A percentile compares a stretch with the other conserved stretches of the same genome.
Conservation (phyloP, 163 green algal genomes). For the Scenedesmus sp. region DNA sequence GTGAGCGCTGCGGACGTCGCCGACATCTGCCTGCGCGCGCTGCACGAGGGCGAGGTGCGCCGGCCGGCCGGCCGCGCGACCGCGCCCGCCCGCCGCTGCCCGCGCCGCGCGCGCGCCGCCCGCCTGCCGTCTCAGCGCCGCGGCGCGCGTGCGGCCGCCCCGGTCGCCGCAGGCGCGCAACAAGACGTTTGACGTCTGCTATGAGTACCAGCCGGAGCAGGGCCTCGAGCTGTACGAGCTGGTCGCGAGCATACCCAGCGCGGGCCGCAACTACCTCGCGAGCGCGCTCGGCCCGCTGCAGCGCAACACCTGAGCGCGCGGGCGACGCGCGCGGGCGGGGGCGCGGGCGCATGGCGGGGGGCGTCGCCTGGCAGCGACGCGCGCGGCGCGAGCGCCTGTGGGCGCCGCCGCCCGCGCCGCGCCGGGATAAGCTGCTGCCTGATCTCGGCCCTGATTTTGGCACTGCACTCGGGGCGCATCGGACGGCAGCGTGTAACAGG, state of each 20-base stretch:
- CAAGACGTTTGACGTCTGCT: constrained; percentile 98
- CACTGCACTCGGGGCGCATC: too few species aligned
- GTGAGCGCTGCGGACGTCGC: constrained; percentile 95
- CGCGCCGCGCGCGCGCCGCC: too few species aligned
- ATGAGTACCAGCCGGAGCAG: constrained; percentile 78
- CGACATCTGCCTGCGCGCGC: constrained; percentile 93
- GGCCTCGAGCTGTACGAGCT: constrained; percentile 84
- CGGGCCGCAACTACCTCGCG: constrained; percentile 87
- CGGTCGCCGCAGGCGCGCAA: constrained; percentile 78
- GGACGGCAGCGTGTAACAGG: too few species aligned
- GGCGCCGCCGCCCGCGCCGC: too few species aligned
- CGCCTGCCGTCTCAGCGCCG: too few species aligned
- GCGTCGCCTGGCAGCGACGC: not conserved
- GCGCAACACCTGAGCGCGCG: constrained; percentile 93
- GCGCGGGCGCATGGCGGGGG: not conserved
- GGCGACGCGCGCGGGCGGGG: too few species aligned
- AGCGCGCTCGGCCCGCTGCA: constrained; percentile 82
- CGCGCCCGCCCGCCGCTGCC: too few species aligned
- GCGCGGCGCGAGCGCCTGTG: not conserved
- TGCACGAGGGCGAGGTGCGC: constrained; percentile 83
- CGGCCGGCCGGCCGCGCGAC: not conserved
- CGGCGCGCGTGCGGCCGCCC: not conserved
- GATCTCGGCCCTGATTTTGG: too few species aligned
- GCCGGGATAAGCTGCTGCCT: too few species aligned
- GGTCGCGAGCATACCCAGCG: constrained; percentile 77